Evolutionary conservation across 208 protist species (phyloP).

Genomic region (Herpetomonas samuelpessoai): DNA sequence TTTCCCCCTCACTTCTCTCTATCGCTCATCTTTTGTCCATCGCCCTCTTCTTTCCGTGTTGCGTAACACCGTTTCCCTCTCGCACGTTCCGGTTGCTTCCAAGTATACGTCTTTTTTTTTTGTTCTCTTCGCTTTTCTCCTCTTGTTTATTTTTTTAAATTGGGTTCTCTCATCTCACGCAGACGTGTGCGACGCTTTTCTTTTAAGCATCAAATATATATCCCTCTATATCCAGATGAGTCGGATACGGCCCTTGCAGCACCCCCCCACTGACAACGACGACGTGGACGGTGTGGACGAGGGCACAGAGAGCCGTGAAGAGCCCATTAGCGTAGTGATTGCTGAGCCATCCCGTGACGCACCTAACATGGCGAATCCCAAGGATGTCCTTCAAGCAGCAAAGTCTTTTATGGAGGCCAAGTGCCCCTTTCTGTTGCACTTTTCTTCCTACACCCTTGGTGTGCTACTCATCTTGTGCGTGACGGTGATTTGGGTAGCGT

Average conservation of each 20-base stretch:
- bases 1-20: too few species aligned
- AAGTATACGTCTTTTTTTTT: conserved; percentile 4
- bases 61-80: too few species aligned
- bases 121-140: conserved; percentile 8
- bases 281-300: background rate
- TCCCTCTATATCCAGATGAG: background rate
- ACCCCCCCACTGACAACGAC: background rate
- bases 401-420: background rate
- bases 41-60: too few species aligned
- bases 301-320: background rate
- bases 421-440: conserved; percentile 10
- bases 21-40: too few species aligned
- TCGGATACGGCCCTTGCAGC: background rate
- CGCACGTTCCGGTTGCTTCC: background rate
- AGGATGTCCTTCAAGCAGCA: background rate
- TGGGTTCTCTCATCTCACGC: too few species aligned
- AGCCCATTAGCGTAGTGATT: background rate
- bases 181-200: background rate
- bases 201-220: too few species aligned
- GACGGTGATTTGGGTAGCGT: conserved; percentile 88
- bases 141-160: background rate
- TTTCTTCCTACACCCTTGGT: conserved; percentile 77
- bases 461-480: conserved; percentile 82
- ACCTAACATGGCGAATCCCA: background rate
- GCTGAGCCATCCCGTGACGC: background rate